Evolutionary conservation across 305 asterid species (phyloP).

Genomic region (Caryopteris hybrid): DNA sequence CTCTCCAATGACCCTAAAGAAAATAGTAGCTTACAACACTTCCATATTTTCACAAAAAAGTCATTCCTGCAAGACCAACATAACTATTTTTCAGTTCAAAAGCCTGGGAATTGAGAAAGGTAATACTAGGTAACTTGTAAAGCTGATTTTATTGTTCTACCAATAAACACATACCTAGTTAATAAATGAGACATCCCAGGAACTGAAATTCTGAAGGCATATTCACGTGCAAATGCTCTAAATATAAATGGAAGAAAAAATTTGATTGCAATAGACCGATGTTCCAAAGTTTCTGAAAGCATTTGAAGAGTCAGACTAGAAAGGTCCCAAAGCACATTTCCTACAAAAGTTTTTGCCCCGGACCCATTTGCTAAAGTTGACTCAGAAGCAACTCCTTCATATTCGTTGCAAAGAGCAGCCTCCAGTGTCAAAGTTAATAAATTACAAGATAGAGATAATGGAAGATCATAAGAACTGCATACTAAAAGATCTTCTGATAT

Average conservation of each 20-base stretch:
- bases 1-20: conserved; percentile 72
- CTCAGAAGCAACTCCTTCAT: conserved; percentile 26
- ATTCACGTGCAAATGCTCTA: conserved; percentile 42
- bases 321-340: conserved; percentile 82
- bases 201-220: conserved; percentile 46
- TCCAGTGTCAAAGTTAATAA: conserved; percentile 55
- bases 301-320: conserved; percentile 56
- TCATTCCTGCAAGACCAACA: conserved; percentile 50
- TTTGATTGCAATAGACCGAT: conserved; percentile 70
- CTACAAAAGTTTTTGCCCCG: conserved; percentile 40
- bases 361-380: conserved; percentile 29
- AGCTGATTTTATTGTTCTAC: conserved; percentile 13
- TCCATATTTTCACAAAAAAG: conserved; percentile 59
- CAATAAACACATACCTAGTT: conserved; percentile 47
- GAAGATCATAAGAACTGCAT: conserved; percentile 44
- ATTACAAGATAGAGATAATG: conserved; percentile 60
- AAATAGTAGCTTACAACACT: conserved; percentile 65
- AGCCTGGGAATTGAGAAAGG: conserved; percentile 8
- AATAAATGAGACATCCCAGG: conserved; percentile 43
- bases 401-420: conserved; percentile 45
- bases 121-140: not conserved
- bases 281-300: conserved; percentile 68
- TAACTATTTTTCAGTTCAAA: conserved; percentile 1
- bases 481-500: conserved; percentile 23
- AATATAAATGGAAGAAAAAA: conserved; percentile 72